Conservation (phyloP, 2,329 filamentous ascomycete species). For the Tolypocladium tundrense region DNA sequence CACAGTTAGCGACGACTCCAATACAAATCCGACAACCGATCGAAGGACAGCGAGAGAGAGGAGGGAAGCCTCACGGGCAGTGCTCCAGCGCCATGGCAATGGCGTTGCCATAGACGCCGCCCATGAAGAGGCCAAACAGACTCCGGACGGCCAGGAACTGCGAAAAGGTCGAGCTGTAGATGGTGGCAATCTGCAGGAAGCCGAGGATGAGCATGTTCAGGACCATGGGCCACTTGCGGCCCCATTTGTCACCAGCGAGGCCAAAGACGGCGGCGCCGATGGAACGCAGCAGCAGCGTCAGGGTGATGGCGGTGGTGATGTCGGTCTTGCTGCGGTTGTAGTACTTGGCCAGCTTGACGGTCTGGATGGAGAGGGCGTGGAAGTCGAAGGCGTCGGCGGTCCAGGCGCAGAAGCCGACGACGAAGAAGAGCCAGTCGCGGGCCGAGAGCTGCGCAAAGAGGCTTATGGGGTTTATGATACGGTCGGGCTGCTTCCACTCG, state of each 20-base stretch:
- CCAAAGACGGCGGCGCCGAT: constrained; percentile 69
- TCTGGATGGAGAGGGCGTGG: constrained; percentile 70
- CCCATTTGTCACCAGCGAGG: constrained; percentile 66
- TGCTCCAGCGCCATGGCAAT: constrained; percentile 70
- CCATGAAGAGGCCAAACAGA: constrained; percentile 72
- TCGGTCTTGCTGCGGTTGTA: constrained; percentile 47
- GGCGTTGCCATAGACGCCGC: constrained; percentile 69
- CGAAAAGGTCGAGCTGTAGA: constrained; percentile 61
- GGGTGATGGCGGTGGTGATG: constrained; percentile 64
- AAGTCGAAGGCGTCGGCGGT: constrained; percentile 78
- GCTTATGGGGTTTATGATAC: constrained; percentile 59
- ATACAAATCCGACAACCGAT: background rate
- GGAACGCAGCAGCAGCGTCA: constrained; percentile 65
- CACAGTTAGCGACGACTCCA: constrained; percentile 7
- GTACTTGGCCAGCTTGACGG: constrained; percentile 52
- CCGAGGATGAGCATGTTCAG: constrained; percentile 66
- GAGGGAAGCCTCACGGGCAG: constrained; percentile 40
- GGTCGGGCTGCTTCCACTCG: constrained; percentile 59
- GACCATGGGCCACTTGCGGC: constrained; percentile 78
- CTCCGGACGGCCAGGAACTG: constrained; percentile 67
- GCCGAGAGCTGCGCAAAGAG: constrained; percentile 53
- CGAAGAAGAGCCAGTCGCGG: constrained; percentile 65
- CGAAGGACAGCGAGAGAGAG: background rate
- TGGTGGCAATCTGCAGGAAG: constrained; percentile 61
- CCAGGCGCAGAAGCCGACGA: constrained; percentile 68